phyloP scores from a whole-genome alignment of 495 filamentous ascomycete genomes.

The Xanthoparmelia taractica region DNA sequence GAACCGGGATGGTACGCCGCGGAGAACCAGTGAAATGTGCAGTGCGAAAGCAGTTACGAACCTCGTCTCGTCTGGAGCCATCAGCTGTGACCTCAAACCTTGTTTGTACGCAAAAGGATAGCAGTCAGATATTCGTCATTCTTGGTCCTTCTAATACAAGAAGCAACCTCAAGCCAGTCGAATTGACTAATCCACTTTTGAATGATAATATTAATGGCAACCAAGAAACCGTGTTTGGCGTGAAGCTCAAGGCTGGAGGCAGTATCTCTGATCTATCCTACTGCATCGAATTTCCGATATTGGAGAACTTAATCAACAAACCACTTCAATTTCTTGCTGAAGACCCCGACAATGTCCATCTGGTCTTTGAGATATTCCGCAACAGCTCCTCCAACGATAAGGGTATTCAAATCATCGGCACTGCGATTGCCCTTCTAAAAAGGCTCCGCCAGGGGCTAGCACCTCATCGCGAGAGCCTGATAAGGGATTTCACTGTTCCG shows the following conservation, averaged over 20 bases:
- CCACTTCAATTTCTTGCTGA: constrained; percentile 7
- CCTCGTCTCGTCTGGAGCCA: neutral
- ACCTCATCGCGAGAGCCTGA: constrained; percentile 29
- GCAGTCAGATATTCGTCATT: constrained; percentile 11
- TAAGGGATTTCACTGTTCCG: constrained; percentile 29
- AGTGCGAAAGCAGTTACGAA: neutral
- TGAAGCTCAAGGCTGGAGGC: neutral
- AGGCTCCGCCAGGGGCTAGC: constrained; percentile 18
- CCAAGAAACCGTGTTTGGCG: neutral
- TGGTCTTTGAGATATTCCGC: constrained; percentile 12
- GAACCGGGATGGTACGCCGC: neutral
- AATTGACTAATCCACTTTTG: neutral
- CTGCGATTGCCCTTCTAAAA: constrained; percentile 23
- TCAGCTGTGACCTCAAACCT: neutral
- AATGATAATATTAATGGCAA: neutral
- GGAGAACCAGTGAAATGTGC: neutral
- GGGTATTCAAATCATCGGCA: constrained; percentile 19
- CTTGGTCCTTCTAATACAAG: constrained; percentile 13
- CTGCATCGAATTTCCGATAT: constrained; percentile 1
- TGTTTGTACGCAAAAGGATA: neutral
- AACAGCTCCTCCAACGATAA: neutral
- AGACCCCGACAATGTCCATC: constrained; percentile 4
- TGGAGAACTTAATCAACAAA: constrained; percentile 7
- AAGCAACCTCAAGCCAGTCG: constrained; percentile 9
- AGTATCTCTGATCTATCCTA: neutral